Evolutionary conservation across 1,139 yeast genomes (phyloP), one percentile per base, ranked within the genome.

Genomic region (Diutina sp.): DNA sequence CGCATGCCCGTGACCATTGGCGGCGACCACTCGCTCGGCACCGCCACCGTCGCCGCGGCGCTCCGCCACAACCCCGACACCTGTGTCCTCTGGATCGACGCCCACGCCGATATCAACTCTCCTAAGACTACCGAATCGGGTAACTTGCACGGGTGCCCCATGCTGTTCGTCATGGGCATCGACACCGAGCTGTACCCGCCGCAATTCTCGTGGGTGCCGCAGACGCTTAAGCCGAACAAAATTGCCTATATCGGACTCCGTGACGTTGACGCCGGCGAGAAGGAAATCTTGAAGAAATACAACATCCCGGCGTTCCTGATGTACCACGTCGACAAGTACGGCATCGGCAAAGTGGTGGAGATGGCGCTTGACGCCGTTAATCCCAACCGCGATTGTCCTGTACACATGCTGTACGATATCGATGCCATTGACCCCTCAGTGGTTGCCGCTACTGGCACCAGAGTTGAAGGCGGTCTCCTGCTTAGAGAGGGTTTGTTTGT

Each of bases 401-500:
- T 93, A 61, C 97, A 93, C 73, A 73, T 95, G 64, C 86, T 96
- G 46, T 93, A 91, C 69, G 99, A 93, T 67, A 97, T 93, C 55
- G 99, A 93, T 70, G 97, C 98, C 53, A 85, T 93, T 61, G 99
- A 93, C 71, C 99, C 99, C 55, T 78, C 84, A 61, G 90, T 78
- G 67, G 97, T 95, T 16, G 97, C 97, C 38, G 96, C 98, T 48
- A 93, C 99, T 1, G 99, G 99, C 58, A 93, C 99, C 1, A 91
- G 98, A 58, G 99, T 93, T 21, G 85, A 96, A 68, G 98, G 98
- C 60, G 99, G 99, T 3, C 78, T 93, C 61, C 85, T 97, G 7
- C 79, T 93, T 71, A 82, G 99, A 73, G 99, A 93, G 72, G 98
- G 97, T 55, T 80, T 95, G 67, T 93, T 87, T 68, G 73, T 93